Conservation (phyloP, 768 basidiomycete species). For the Lactifluus subvellereus region DNA sequence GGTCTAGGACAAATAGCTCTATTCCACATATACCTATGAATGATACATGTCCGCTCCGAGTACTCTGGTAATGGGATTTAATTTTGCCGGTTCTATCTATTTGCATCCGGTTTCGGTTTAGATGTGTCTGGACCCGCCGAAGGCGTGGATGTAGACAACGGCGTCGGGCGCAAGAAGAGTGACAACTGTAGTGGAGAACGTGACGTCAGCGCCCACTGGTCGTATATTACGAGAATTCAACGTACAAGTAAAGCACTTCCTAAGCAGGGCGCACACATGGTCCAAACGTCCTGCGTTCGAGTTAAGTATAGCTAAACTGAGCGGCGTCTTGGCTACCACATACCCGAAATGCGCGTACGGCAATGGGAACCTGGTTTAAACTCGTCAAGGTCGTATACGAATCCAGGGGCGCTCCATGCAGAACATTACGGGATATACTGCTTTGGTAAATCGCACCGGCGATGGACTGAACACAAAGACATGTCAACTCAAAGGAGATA, state of each 20-base stretch:
- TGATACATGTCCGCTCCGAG: conserved; percentile 4
- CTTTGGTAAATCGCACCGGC: conserved; percentile 62
- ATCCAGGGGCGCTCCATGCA: neutral
- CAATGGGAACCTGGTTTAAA: conserved; percentile 1
- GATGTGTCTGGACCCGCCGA: neutral
- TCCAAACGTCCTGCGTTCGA: conserved; percentile 21
- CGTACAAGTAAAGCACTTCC: conserved; percentile 23
- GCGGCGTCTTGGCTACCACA: neutral
- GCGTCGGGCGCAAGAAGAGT: conserved; percentile 18
- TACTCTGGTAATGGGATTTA: neutral
- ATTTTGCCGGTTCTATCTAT: neutral
- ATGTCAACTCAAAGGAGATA: conserved; percentile 11
- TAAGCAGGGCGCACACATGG: conserved; percentile 24
- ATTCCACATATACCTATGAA: conserved; percentile 1
- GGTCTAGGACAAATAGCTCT: neutral
- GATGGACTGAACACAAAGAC: conserved; percentile 46
- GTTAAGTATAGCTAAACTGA: conserved; percentile 12
- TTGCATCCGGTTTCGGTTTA: neutral
- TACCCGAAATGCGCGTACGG: conserved; percentile 21
- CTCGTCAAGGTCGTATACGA: neutral
- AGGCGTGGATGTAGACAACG: conserved; percentile 4
- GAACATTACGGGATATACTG: conserved; percentile 12
- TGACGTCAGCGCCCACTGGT: conserved; percentile 8
- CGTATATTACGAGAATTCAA: neutral
- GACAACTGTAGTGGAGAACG: conserved; percentile 12